A percentile compares a stretch with the other conserved stretches of the same genome.
Evolutionary conservation across 148 eudicot species (phyloP).

Genomic region (Silene uniflora): DNA sequence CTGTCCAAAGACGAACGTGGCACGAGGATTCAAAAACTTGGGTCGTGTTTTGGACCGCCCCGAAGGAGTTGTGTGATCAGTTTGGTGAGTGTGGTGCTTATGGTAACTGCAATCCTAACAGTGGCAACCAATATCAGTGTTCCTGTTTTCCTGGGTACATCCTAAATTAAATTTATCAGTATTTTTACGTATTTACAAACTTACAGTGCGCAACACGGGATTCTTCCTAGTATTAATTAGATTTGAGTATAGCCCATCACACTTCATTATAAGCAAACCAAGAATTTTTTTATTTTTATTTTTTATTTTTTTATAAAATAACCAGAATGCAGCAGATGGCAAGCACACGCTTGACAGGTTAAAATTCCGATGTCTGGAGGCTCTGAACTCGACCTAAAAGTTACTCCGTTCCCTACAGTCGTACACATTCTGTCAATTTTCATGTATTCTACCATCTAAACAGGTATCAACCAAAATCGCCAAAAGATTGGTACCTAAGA

Average conservation of each 20-base stretch:
- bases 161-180: not conserved
- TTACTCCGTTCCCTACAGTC: not conserved
- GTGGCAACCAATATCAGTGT: slow-evolving; percentile 32
- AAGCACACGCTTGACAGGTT: too few relatives aligned
- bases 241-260: too few relatives aligned
- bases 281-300: too few relatives aligned
- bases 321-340: too few relatives aligned
- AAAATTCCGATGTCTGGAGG: not conserved
- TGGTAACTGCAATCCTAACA: slow-evolving; percentile 31
- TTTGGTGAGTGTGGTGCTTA: slow-evolving; percentile 38
- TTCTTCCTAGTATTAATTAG: too few relatives aligned
- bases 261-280: too few relatives aligned
- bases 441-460: not conserved
- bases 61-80: slow-evolving; percentile 43
- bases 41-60: slow-evolving; percentile 36
- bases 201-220: too few relatives aligned
- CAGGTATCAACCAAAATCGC: slow-evolving; percentile 38
- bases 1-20: slow-evolving; percentile 42
- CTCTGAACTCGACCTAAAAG: not conserved
- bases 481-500: slow-evolving; percentile 44
- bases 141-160: slow-evolving; percentile 40
- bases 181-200: too few relatives aligned
- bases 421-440: not conserved
- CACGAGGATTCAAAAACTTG: slow-evolving; percentile 28
- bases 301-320: too few relatives aligned